Conservation (phyloP, 441 rosid genomes). For the Adansonia madagascariensis region DNA sequence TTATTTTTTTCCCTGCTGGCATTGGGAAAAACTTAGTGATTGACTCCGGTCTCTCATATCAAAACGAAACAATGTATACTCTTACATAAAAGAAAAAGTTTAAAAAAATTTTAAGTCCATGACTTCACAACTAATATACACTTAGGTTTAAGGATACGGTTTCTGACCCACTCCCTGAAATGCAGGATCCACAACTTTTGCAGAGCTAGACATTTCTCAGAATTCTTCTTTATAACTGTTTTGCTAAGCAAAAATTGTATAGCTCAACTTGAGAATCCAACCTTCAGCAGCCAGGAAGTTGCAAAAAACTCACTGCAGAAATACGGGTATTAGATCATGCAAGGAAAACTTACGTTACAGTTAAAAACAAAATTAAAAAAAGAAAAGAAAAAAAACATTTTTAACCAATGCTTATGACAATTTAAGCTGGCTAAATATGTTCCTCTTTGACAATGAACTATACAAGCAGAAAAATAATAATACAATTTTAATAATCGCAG, state of each 20-base stretch:
- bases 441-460: not conserved
- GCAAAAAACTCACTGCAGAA: conserved; percentile 31
- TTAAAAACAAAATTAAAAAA: not conserved
- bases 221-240: conserved; percentile 31
- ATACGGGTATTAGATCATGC: conserved; percentile 11
- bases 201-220: conserved; percentile 70
- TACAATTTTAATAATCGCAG: not conserved
- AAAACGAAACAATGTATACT: not conserved
- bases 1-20: not conserved
- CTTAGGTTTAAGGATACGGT: conserved; percentile 65
- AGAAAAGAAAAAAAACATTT: not conserved
- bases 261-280: conserved; percentile 29
- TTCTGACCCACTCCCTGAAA: conserved; percentile 96
- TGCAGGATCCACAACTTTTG: conserved; percentile 85
- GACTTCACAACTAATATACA: conserved; percentile 15
- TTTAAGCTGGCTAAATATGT: not conserved
- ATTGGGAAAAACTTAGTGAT: conserved; percentile 21
- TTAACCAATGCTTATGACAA: conserved; percentile 5
- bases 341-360: conserved; percentile 12
- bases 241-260: conserved; percentile 24
- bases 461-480: not conserved
- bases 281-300: conserved; percentile 29
- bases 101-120: conserved; percentile 6
- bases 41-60: not conserved
- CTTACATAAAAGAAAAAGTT: conserved; percentile 2